phyloP scores from a whole-genome alignment of 2,329 filamentous ascomycete genomes.

The Penicillium sp. region DNA sequence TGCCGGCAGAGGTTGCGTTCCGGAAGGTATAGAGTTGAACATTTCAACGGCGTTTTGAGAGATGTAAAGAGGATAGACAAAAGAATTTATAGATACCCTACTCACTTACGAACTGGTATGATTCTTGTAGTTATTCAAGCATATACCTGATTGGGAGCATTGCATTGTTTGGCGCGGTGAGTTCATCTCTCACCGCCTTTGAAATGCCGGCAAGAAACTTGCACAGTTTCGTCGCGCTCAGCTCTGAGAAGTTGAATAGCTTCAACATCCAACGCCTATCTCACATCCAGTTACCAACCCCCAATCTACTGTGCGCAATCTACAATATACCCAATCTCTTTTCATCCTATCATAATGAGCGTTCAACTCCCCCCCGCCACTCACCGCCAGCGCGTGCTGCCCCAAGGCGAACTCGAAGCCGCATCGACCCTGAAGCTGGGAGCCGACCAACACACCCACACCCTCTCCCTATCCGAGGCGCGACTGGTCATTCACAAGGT shows the following conservation, averaged over 20 bases:
- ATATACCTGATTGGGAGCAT: conserved; percentile 11
- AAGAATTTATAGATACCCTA: conserved; percentile 17
- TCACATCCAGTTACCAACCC: background rate
- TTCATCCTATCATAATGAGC: conserved; percentile 26
- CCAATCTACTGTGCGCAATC: background rate
- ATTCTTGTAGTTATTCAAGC: background rate
- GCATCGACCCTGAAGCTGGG: conserved; percentile 78
- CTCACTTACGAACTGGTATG: background rate
- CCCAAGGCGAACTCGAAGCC: conserved; percentile 76
- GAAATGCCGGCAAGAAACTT: conserved; percentile 17
- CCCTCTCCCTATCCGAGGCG: conserved; percentile 88
- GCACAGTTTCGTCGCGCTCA: conserved; percentile 7
- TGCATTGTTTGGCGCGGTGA: background rate
- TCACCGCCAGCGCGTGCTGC: conserved; percentile 43
- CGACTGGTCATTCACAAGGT: conserved; percentile 89
- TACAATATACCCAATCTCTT: background rate
- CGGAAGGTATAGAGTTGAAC: conserved; percentile 22
- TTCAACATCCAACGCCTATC: background rate
- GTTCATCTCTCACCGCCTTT: conserved; percentile 20
- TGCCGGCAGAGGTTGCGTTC: conserved; percentile 83
- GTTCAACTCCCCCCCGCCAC: conserved; percentile 37
- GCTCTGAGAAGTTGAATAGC: background rate
- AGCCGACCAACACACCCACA: conserved; percentile 90
- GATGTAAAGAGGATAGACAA: conserved; percentile 11
- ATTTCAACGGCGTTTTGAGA: conserved; percentile 21